Percentiles rank a stretch among this genome's conserved stretches.
phyloP scores from a whole-genome alignment of 306 rosid species.

The Fagus crenata region DNA sequence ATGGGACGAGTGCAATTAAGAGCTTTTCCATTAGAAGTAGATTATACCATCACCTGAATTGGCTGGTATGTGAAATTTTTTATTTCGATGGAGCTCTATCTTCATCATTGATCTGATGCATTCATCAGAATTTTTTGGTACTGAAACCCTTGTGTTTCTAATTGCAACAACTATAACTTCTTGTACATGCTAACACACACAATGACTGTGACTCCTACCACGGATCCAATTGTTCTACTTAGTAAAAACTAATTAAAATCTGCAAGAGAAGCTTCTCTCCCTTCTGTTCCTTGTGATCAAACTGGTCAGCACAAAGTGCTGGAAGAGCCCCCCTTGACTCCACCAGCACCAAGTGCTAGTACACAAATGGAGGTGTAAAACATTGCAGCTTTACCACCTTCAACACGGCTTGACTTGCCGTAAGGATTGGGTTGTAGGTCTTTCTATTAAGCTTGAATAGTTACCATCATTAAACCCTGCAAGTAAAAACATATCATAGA shows the following conservation, averaged over 20 bases:
- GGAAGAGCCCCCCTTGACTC: not conserved
- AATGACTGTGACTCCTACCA: not conserved
- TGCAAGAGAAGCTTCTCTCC: not conserved
- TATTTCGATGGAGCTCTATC: not conserved
- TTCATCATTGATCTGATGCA: not conserved
- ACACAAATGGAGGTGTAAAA: not conserved
- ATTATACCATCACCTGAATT: not conserved
- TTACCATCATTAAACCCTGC: not conserved
- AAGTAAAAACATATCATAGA: not conserved
- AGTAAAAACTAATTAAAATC: not conserved
- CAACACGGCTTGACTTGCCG: not conserved
- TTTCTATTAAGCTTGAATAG: not conserved
- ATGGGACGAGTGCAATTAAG: too few species aligned
- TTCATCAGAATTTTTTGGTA: not conserved
- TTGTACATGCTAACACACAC: not conserved
- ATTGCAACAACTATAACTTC: not conserved
- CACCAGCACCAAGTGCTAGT: not conserved
- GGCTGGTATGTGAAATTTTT: not conserved
- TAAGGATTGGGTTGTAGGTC: not conserved
- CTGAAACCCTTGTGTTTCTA: not conserved
- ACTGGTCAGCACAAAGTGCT: not conserved
- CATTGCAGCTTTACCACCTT: slow-evolving; percentile 1
- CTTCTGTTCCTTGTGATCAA: not conserved
- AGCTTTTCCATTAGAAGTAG: too few species aligned
- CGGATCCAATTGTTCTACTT: not conserved